A percentile compares a stretch with the other conserved stretches of the same genome.
These are phyloP conservation scores for Fraxinus paxiana DNA, from an alignment of 305 asterid species.

Conservation along the genomic window DNA sequence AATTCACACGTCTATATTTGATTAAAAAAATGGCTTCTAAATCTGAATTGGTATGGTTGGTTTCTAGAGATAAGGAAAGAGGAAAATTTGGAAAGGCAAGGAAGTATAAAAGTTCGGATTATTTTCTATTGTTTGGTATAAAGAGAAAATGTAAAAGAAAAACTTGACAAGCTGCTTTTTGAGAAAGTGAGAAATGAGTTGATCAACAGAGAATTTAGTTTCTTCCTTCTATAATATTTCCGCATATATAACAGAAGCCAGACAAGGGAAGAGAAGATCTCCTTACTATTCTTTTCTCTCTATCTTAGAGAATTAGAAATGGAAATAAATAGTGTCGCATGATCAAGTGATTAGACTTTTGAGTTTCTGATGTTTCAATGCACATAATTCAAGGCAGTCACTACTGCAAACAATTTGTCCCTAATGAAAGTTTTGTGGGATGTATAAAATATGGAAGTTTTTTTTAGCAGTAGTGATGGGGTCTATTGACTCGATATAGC, in stretches of 20 bases:
- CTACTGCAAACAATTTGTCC: background rate
- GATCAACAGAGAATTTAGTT: background rate
- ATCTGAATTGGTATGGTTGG: background rate
- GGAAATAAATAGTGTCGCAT: background rate
- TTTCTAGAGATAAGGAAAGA: background rate
- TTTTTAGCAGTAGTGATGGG: background rate
- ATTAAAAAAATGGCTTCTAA: background rate
- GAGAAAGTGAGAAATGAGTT: background rate
- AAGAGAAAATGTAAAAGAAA: background rate
- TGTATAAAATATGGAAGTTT: background rate
- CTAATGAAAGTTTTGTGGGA: background rate
- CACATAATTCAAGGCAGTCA: background rate
- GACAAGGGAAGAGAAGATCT: conserved; percentile 1
- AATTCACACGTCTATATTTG: conserved; percentile 20
- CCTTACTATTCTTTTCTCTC: background rate
- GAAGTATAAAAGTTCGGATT: background rate
- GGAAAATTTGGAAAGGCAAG: background rate
- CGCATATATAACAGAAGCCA: background rate
- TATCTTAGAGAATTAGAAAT: background rate
- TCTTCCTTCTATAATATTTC: background rate
- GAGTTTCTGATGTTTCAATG: conserved; percentile 3
- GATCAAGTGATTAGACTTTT: background rate
- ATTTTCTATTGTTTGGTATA: conserved; percentile 10
- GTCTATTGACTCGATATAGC: conserved; percentile 11
- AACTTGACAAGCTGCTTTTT: background rate